phyloP scores from a whole-genome alignment of 1,139 yeast species.

The Schizosaccharomyces versatilis region DNA sequence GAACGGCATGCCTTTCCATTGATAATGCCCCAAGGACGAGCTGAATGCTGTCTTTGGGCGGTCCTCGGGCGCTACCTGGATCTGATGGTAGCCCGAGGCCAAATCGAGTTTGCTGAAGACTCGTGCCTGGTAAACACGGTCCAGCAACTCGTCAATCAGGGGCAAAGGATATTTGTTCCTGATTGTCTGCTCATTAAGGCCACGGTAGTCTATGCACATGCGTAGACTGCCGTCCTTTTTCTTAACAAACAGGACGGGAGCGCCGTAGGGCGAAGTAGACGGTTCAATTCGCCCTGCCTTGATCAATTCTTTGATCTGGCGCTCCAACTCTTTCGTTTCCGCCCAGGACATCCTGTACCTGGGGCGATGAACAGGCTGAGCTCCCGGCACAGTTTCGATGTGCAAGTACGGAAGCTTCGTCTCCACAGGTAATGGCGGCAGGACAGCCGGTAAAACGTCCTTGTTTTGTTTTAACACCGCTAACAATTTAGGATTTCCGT shows the following conservation, averaged over 20 bases:
- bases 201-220: background rate
- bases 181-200: background rate
- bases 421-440: too few species aligned
- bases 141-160: background rate
- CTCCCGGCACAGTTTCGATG: too few species aligned
- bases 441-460: too few species aligned
- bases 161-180: background rate
- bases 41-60: background rate
- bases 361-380: too few species aligned
- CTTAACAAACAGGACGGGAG: background rate
- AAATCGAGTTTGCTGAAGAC: background rate
- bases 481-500: too few species aligned
- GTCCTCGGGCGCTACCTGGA: background rate
- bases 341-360: too few species aligned
- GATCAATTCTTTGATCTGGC: too few species aligned
- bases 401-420: too few species aligned
- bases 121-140: background rate
- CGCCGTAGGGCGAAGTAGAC: background rate
- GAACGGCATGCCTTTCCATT: background rate
- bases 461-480: too few species aligned
- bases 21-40: background rate
- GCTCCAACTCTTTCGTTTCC: too few species aligned
- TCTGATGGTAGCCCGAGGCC: background rate
- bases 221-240: background rate
- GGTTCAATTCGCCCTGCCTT: too few species aligned